Conservation (phyloP, 164 flowering plant species). For the Protea cynaroides region DNA sequence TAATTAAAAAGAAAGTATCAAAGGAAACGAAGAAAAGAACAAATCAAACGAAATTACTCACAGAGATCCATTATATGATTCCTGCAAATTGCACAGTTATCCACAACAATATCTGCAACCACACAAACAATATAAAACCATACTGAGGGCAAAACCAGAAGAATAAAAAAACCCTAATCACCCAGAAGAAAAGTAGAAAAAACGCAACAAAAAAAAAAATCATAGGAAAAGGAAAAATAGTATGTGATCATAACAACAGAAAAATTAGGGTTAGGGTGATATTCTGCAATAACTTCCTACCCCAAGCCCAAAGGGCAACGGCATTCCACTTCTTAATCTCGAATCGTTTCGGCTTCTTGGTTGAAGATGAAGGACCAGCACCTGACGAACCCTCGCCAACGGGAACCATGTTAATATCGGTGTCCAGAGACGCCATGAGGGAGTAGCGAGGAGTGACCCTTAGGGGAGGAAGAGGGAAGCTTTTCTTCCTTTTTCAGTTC, state of each 20-base stretch:
- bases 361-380: constrained; percentile 25
- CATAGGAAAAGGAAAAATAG: background rate
- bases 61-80: constrained; percentile 94
- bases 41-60: constrained; percentile 23
- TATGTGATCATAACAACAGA: background rate
- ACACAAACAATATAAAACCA: background rate
- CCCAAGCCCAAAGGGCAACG: constrained; percentile 89
- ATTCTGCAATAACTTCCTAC: constrained; percentile 17
- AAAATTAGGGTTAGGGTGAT: constrained; percentile 19
- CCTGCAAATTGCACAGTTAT: constrained; percentile 79
- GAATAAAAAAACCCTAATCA: background rate
- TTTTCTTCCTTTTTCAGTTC: too few species aligned
- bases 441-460: too few species aligned
- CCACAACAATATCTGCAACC: constrained; percentile 67
- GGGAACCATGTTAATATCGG: constrained; percentile 37
- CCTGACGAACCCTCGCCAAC: constrained; percentile 37
- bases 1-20: background rate
- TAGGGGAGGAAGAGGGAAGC: background rate
- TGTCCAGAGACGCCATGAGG: constrained; percentile 31
- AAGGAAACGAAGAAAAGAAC: constrained; percentile 1
- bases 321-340: constrained; percentile 91
- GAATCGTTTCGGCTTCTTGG: constrained; percentile 63
- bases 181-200: background rate
- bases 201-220: too few species aligned
- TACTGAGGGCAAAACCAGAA: background rate